These are phyloP conservation scores for Raphanus sativus DNA, from an alignment of 345 rosid species.

Conservation along the genomic window DNA sequence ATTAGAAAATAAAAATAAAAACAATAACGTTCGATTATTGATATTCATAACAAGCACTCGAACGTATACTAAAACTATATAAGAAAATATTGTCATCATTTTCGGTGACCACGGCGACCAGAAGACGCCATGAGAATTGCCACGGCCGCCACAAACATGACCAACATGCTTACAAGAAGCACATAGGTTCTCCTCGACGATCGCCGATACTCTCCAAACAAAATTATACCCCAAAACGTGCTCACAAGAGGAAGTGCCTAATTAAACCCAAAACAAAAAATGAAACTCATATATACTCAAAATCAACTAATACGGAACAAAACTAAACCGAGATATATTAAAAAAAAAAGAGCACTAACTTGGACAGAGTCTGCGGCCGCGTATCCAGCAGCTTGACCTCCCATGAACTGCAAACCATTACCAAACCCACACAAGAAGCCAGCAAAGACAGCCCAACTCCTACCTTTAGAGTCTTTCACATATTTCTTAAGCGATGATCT, in stretches of 20 bases:
- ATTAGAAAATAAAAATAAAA: neutral
- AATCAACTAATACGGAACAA: neutral
- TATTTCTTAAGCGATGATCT: slow-evolving; percentile 65
- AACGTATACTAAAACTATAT: neutral
- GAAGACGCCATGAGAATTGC: slow-evolving; percentile 82
- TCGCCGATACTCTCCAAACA: slow-evolving; percentile 80
- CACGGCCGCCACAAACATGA: slow-evolving; percentile 74
- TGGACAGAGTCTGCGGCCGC: slow-evolving; percentile 90
- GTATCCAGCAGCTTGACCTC: slow-evolving; percentile 91
- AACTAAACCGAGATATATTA: neutral
- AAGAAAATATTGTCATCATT: slow-evolving; percentile 33
- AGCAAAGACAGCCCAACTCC: slow-evolving; percentile 77
- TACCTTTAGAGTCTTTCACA: slow-evolving; percentile 63
- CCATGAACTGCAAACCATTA: slow-evolving; percentile 85
- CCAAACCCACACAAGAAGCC: slow-evolving; percentile 82
- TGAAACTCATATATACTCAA: neutral
- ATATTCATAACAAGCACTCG: neutral
- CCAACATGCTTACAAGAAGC: slow-evolving; percentile 61
- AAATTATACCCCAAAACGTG: slow-evolving; percentile 79
- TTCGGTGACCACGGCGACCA: slow-evolving; percentile 72
- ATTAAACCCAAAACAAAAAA: slow-evolving; percentile 12
- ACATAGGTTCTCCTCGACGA: slow-evolving; percentile 68
- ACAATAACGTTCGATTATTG: neutral
- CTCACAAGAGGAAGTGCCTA: slow-evolving; percentile 92
- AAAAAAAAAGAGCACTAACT: slow-evolving; percentile 39